A percentile compares a stretch with the other conserved stretches of the same genome.
These are phyloP conservation scores for Macaranga tanarius DNA, from an alignment of 441 rosid genomes.

Conservation along the genomic window DNA sequence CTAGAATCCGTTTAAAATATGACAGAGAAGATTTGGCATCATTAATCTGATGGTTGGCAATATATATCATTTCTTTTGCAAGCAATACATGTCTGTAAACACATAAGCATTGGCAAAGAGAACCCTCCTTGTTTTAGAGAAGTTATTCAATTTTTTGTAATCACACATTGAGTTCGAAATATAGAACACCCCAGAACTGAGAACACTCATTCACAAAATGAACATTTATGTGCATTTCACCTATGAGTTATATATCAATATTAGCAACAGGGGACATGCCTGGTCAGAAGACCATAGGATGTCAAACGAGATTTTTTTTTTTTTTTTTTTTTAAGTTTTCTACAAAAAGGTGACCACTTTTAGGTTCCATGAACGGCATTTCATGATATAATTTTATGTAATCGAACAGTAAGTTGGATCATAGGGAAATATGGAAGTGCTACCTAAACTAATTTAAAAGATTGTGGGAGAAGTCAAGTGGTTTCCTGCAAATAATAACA, in stretches of 20 bases:
- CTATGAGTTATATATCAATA: neutral
- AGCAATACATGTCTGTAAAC: neutral
- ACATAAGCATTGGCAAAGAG: neutral
- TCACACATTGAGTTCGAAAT: neutral
- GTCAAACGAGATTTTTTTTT: neutral
- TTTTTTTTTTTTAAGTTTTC: neutral
- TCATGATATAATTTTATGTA: neutral
- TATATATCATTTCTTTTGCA: slow-evolving; percentile 3
- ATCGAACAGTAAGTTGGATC: neutral
- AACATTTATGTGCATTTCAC: neutral
- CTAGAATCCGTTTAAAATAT: slow-evolving; percentile 14
- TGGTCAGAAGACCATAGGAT: neutral
- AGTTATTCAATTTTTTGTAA: neutral
- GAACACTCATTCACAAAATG: neutral
- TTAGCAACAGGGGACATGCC: neutral
- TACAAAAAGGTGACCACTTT: neutral
- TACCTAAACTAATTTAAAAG: neutral
- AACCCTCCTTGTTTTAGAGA: neutral
- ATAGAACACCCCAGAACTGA: neutral
- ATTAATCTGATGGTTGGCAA: neutral
- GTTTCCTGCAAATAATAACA: slow-evolving; percentile 4
- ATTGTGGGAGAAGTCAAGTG: neutral
- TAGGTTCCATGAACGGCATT: neutral
- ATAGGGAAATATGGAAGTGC: neutral
- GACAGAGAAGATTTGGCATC: slow-evolving; percentile 7